Evolutionary conservation across 495 filamentous ascomycete genomes (phyloP), one percentile per base, ranked within the genome.

Genomic region (Neurospora sp.): DNA sequence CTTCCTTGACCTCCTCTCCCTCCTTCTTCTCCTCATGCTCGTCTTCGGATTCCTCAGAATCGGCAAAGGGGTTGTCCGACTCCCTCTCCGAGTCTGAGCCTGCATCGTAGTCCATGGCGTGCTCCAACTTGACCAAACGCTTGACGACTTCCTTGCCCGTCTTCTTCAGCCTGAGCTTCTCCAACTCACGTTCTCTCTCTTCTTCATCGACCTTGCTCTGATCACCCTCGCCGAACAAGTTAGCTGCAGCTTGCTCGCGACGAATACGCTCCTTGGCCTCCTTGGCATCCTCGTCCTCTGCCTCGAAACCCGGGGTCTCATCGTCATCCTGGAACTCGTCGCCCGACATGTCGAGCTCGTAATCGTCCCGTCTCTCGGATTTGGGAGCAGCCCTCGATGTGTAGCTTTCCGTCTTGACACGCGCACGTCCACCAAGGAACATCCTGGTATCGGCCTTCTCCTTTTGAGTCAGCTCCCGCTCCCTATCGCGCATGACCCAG

Each of bases 141-240:
- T 96, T 97, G 48, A 90, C 88, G 5, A 93, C 88, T 72, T 86
- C 85, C 81, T 94, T 96, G 11, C 93, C 92, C 27, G 91, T 83
- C 54, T 89, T 87, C 76, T 90, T 90, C 38, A 86, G 84, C 75
- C 89, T 86, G 72, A 91, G 87, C 73, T 89, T 89, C 69, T 93
- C 91, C 77, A 86, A 86, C 81, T 90, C 86, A 77, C 91, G 86
- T 74, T 91, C 87, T 12, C 87, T 78, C 80, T 96, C 92, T 78
- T 95, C 91, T 70, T 90, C 85, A 71, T 98, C 94, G 42, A 93
- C 92, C 73, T 97, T 92, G 72, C 90, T 89, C 80, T 98, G 93
- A 23, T 96, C 90, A 75, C 92, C 93, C 16, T 93, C 83, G 73
- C 92, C 91, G 75, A 97, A 97, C 8, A 95, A 83, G 77, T 97